Evolutionary conservation across 176 grass and related monocot species (phyloP), one percentile per base, ranked within the genome.

Genomic region (Phoenix roebelenii): DNA sequence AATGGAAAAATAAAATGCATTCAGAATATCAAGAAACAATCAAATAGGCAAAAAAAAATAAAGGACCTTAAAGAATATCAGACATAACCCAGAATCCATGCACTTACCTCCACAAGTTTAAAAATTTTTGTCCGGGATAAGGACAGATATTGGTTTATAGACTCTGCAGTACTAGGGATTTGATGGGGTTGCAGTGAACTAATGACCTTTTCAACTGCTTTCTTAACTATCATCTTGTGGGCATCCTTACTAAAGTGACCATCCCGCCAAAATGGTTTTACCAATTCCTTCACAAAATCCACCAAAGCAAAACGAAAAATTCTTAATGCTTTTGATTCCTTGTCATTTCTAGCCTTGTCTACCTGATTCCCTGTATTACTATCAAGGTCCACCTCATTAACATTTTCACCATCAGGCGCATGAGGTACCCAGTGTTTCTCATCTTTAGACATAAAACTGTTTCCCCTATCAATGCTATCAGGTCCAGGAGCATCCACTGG

Each of bases 61-160:
- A 58, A 22, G 7, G 19, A 15, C 30, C 16, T 20, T 19, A 58
- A 30, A 24, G n/a, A 60, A 28, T 18, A 23, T 5, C 7, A 35
- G 32, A 35, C 7, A 9, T 9, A 9, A 35, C 32, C 6, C 7
- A 10, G 32, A 35, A 35, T 35, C 32, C 32, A 35, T 35, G 32
- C 32, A 54, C 74, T 22, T 61, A 69, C 74, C 65, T 77, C 63
- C 25, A 77, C 54, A 61, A 77, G 64, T 28, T 68, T 77, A 53
- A 68, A 48, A 49, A 77, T 30, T 23, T 77, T 77, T 15, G 57
- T 16, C 18, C 20, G 25, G 18, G 59, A 63, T 23, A 55, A 35
- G 61, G 74, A 69, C 7, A 77, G 35, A 30, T 69, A 77, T 25
- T 69, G 53, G 14, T 63, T 61, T 50, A 52, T 58, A 22, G 65